Conservation (phyloP, 352 stramenopile species). For the Pythium monospermum region DNA sequence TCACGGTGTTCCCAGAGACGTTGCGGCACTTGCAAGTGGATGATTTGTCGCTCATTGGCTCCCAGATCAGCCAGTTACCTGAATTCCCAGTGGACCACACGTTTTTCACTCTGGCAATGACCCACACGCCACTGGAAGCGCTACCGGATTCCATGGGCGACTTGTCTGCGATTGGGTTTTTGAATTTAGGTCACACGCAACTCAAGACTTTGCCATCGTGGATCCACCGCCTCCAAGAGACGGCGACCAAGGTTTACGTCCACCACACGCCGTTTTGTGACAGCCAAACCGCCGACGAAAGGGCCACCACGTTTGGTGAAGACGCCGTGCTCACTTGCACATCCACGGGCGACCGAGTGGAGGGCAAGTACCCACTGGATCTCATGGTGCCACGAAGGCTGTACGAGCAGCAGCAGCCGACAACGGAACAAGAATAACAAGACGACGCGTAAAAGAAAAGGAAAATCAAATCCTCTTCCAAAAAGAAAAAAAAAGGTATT, state of each 20-base stretch:
- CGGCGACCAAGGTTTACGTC: conserved; percentile 26
- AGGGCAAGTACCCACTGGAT: conserved; percentile 18
- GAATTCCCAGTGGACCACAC: neutral
- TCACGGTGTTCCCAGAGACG: conserved; percentile 7
- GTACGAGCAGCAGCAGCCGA: too few relatives aligned
- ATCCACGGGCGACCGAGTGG: neutral
- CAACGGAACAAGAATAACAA: too few relatives aligned
- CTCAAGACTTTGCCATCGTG: conserved; percentile 13
- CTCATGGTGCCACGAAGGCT: conserved; percentile 12
- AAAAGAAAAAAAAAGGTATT: too few relatives aligned
- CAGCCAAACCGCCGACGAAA: conserved; percentile 1
- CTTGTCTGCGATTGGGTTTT: conserved; percentile 11
- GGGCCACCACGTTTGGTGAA: neutral
- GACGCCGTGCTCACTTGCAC: conserved; percentile 15
- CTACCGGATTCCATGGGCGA: conserved; percentile 12
- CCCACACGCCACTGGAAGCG: conserved; percentile 20
- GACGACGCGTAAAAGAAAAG: too few relatives aligned
- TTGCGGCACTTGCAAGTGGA: conserved; percentile 10
- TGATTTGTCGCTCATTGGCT: conserved; percentile 22
- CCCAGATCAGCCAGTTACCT: conserved; percentile 5
- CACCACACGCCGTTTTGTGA: conserved; percentile 31
- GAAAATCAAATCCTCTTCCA: too few relatives aligned
- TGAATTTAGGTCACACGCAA: conserved; percentile 16
- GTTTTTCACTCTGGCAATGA: conserved; percentile 24
- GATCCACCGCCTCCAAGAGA: conserved; percentile 12